Evolutionary conservation across 1,284 basidiomycete species (phyloP).

Genomic region (Heterobasidion parviporum): DNA sequence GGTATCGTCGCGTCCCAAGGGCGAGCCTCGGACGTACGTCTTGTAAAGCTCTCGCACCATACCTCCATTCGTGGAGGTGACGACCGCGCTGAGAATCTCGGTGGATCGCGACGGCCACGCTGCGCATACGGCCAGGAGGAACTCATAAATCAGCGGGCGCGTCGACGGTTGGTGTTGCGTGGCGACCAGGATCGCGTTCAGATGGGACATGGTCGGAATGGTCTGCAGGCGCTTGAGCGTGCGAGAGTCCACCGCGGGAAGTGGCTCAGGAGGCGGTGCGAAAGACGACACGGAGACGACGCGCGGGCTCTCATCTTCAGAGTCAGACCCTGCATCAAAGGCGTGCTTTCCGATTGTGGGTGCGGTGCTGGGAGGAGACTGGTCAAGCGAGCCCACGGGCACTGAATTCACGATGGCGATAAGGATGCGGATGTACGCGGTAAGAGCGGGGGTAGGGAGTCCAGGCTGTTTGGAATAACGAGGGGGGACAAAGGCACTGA

Average conservation of each 20-base stretch:
- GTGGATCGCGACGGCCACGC: constrained; percentile 56
- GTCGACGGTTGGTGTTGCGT: constrained; percentile 27
- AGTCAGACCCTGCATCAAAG: constrained; percentile 28
- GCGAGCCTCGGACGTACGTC: constrained; percentile 52
- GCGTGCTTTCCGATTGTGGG: constrained; percentile 1
- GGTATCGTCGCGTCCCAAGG: constrained; percentile 41
- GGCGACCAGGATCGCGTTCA: constrained; percentile 38
- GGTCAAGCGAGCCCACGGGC: constrained; percentile 44
- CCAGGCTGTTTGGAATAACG: constrained; percentile 30
- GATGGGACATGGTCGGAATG: constrained; percentile 39
- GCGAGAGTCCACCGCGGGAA: constrained; percentile 42
- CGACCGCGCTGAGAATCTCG: constrained; percentile 38
- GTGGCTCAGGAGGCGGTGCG: constrained; percentile 12
- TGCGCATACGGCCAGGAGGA: constrained; percentile 45
- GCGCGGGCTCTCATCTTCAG: constrained; percentile 30
- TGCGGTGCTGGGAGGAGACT: constrained; percentile 18
- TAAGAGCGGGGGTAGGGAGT: constrained; percentile 36
- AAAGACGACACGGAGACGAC: constrained; percentile 33
- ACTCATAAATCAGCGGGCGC: constrained; percentile 37
- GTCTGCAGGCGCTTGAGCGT: constrained; percentile 48
- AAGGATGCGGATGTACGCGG: constrained; percentile 46
- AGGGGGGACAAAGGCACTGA: constrained; percentile 51
- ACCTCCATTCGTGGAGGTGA: constrained; percentile 45
- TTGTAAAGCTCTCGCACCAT: constrained; percentile 73
- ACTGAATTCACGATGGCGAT: constrained; percentile 43